Evolutionary conservation across 2,329 filamentous ascomycete species (phyloP), one percentile per base, ranked within the genome.

Genomic region (Pseudophaeomoniella oleicola): DNA sequence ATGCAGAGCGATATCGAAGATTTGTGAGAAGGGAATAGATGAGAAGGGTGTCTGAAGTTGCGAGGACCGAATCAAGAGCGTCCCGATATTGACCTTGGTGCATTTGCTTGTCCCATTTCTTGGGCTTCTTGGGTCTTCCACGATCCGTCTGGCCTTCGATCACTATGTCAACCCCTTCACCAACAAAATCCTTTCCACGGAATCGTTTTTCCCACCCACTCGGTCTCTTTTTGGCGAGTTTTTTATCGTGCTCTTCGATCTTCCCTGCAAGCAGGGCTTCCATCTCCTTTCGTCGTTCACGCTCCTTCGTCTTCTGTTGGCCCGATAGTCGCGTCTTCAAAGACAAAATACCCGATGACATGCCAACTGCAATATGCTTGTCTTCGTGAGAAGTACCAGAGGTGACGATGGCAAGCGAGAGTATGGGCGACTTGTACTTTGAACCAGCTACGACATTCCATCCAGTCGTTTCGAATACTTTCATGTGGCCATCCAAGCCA

Each of bases 401-500:
- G 10, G 71, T 67, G 44, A 94, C 75, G 31, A 94, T 80, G 41
- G 72, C 74, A 40, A 96, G 71, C 6, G 85, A 82, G 10, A 98
- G 73, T 39, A 98, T 81, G 1, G 90, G 90, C 2, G 85, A 82
- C 4, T 85, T 79, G 59, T 96, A 98, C 61, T 96, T 98, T 42
- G 81, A 76, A 36, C 84, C 88, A 29, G 84, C 81, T n/a, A 96
- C 87, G 5, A 96, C 83, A 53, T 94, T 94, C 90, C 90, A 98
- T 35, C 75, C 79, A 1, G 78, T 78, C 1, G 87, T 94, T 60
- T 96, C 88, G 50, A 93, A 96, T 29, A 98, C 76, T 62, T 98
- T 98, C 62, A 96, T 78, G 59, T 96, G 90, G 6, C 90, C 92
- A 56, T 98, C 90, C 32, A 98, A 69, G 14, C 80, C 86, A 58